These are phyloP conservation scores for Drosera capensis DNA, from an alignment of 148 eudicot species.

Conservation along the genomic window DNA sequence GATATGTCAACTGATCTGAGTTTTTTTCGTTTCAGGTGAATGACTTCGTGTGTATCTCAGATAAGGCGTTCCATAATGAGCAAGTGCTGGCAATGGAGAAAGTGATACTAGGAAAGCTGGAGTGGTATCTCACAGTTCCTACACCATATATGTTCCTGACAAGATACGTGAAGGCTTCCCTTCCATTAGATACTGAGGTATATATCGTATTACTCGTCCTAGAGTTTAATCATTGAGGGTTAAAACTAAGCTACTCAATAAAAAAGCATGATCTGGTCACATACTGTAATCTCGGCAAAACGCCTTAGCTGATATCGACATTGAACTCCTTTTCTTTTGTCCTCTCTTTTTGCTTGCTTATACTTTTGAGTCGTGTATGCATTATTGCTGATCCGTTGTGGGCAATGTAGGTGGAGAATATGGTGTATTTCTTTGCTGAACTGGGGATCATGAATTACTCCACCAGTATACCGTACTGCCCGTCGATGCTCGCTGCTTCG, in stretches of 20 bases:
- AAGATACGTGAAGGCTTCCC: conserved; percentile 59
- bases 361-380: too few relatives aligned
- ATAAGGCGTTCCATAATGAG: conserved; percentile 41
- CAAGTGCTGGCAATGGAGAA: conserved; percentile 72
- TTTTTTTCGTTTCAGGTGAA: too few relatives aligned
- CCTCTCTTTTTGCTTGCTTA: too few relatives aligned
- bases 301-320: too few relatives aligned
- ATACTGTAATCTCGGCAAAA: too few relatives aligned
- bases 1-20: too few relatives aligned
- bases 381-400: too few relatives aligned
- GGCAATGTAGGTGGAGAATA: conserved; percentile 47
- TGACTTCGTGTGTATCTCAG: conserved; percentile 62
- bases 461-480: conserved; percentile 18
- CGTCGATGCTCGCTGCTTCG: conserved; percentile 43
- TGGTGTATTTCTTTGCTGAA: conserved; percentile 41
- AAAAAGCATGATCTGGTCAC: too few relatives aligned
- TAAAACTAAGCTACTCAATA: too few relatives aligned
- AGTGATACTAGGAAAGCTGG: conserved; percentile 37
- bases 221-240: too few relatives aligned
- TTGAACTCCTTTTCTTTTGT: too few relatives aligned
- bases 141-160: conserved; percentile 72
- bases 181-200: conserved; percentile 20
- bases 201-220: too few relatives aligned
- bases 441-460: conserved; percentile 39
- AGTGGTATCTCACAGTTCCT: conserved; percentile 70